Evolutionary conservation across 768 basidiomycete species (phyloP).

Genomic region (Paxillus rubicundulus): DNA sequence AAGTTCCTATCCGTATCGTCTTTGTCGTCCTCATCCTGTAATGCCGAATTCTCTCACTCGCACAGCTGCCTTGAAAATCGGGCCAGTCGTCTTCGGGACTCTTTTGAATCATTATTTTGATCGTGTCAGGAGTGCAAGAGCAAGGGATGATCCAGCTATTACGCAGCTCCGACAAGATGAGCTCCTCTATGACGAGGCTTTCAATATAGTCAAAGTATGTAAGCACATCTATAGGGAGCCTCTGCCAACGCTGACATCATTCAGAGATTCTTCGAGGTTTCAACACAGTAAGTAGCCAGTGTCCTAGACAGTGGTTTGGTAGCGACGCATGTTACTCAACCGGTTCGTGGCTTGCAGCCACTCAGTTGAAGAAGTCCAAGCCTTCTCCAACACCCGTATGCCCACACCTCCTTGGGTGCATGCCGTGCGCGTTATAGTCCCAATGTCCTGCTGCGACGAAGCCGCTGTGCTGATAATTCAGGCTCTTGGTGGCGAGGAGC

Average conservation of each 20-base stretch:
- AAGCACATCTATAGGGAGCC: background rate
- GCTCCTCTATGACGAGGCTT: constrained; percentile 77
- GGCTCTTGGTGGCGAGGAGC: constrained; percentile 82
- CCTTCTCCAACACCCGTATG: constrained; percentile 76
- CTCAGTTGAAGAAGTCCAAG: constrained; percentile 79
- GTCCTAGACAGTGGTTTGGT: background rate
- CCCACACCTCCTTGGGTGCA: constrained; percentile 85
- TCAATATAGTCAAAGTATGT: constrained; percentile 69
- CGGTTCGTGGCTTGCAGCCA: constrained; percentile 45
- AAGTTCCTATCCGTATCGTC: background rate
- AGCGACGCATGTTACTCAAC: background rate
- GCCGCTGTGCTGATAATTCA: constrained; percentile 72
- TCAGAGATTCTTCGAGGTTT: constrained; percentile 72
- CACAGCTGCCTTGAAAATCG: constrained; percentile 61
- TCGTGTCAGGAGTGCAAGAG: constrained; percentile 45
- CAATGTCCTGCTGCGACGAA: constrained; percentile 70
- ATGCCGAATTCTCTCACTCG: constrained; percentile 58
- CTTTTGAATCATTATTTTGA: constrained; percentile 87
- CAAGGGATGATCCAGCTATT: constrained; percentile 37
- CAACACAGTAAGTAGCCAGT: constrained; percentile 54
- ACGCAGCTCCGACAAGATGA: constrained; percentile 66
- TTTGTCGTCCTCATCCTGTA: background rate
- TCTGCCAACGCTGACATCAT: background rate
- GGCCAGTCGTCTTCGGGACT: constrained; percentile 70
- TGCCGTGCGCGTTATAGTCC: constrained; percentile 67